Conservation (phyloP, 768 basidiomycete species). For the Leccinum boreale region DNA sequence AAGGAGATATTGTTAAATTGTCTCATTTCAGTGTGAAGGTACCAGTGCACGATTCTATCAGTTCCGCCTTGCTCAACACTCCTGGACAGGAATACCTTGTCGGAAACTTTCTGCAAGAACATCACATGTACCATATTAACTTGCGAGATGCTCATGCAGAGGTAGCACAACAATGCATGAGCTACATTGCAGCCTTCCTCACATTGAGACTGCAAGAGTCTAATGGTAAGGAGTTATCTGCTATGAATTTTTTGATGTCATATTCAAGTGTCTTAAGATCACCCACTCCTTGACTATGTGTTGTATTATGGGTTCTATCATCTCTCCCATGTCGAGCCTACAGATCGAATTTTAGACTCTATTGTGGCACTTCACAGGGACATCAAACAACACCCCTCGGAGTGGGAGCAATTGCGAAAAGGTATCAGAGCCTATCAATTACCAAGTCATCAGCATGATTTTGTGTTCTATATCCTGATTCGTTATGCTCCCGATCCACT, state of each 20-base stretch:
- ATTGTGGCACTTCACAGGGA: background rate
- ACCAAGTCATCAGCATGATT: background rate
- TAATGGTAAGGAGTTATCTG: background rate
- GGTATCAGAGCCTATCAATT: fast-evolving
- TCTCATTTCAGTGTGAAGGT: background rate
- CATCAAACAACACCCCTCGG: background rate
- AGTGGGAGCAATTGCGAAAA: background rate
- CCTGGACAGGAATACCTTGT: background rate
- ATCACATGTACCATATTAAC: background rate
- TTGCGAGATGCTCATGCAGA: background rate
- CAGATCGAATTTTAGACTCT: background rate
- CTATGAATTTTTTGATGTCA: background rate
- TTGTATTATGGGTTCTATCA: fast-evolving
- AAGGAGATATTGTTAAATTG: background rate
- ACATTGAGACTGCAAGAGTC: background rate
- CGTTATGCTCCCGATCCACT: background rate
- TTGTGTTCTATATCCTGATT: background rate
- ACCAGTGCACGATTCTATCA: background rate
- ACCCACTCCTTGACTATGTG: background rate
- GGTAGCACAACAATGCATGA: background rate
- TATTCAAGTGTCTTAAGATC: background rate
- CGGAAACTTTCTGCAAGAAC: background rate
- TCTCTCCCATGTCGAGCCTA: background rate
- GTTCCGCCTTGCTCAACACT: background rate
- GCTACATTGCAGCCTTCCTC: background rate